A percentile compares a stretch with the other conserved stretches of the same genome.
Conservation (phyloP, 2,329 filamentous ascomycete species). For the Pseudocercospora cruenta region DNA sequence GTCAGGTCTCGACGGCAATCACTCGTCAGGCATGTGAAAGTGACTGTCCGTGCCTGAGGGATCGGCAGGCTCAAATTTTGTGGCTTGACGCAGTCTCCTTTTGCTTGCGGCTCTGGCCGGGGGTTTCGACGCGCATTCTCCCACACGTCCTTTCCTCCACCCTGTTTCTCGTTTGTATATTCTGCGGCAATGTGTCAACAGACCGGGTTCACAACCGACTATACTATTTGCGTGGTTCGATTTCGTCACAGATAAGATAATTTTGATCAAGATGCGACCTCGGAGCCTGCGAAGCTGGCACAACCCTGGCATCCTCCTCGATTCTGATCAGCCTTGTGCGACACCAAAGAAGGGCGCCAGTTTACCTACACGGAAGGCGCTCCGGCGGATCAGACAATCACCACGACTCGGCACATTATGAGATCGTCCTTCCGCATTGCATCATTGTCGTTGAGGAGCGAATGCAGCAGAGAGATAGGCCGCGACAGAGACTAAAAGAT, state of each 20-base stretch:
- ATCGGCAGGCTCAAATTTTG: not conserved
- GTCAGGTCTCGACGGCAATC: not conserved
- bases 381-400: not conserved
- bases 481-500: not conserved
- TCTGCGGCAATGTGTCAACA: not conserved
- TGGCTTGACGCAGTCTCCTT: not conserved
- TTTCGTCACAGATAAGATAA: slow-evolving; percentile 1
- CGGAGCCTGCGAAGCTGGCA: not conserved
- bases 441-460: not conserved
- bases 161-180: not conserved
- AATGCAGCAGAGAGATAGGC: not conserved
- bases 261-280: slow-evolving; percentile 1
- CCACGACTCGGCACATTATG: not conserved
- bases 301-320: not conserved
- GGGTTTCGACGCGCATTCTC: not conserved
- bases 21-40: not conserved
- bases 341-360: not conserved
- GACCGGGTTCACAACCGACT: not conserved
- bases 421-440: not conserved
- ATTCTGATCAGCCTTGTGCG: slow-evolving; percentile 3
- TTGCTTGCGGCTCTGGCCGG: not conserved
- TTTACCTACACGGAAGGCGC: not conserved
- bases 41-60: not conserved
- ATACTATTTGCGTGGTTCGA: not conserved
- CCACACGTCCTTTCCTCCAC: not conserved